Conservation (phyloP, 2,329 filamentous ascomycete species). For the Ploettnerulaceae sp. region DNA sequence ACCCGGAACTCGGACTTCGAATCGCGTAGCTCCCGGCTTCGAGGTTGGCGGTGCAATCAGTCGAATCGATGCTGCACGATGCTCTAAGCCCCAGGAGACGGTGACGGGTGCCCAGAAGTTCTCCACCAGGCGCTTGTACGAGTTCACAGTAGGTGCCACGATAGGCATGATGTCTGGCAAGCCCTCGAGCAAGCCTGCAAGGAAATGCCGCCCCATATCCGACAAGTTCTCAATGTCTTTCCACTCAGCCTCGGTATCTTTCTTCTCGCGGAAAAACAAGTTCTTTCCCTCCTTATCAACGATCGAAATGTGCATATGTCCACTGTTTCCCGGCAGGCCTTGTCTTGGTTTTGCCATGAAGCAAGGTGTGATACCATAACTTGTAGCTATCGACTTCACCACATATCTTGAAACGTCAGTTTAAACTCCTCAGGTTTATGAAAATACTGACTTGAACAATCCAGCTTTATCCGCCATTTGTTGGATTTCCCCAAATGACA, state of each 20-base stretch:
- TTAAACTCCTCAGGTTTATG: not conserved
- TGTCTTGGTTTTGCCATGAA: slow-evolving; percentile 98
- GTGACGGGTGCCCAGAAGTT: slow-evolving; percentile 99
- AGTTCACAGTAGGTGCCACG: slow-evolving; percentile 91
- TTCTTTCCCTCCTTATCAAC: slow-evolving; percentile 79
- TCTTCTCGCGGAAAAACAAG: slow-evolving; percentile 67
- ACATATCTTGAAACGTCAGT: slow-evolving; percentile 52
- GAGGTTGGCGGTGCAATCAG: slow-evolving; percentile 84
- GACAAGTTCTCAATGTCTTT: slow-evolving; percentile 75
- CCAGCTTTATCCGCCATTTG: slow-evolving; percentile 89
- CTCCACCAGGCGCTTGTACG: slow-evolving; percentile 95
- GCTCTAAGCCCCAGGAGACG: slow-evolving; percentile 94
- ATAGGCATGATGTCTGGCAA: slow-evolving; percentile 95
- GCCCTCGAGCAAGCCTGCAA: slow-evolving; percentile 83
- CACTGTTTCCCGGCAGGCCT: slow-evolving; percentile 88
- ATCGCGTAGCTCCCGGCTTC: slow-evolving; percentile 79
- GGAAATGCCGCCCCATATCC: slow-evolving; percentile 85
- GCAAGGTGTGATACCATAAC: slow-evolving; percentile 88
- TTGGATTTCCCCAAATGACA: slow-evolving; percentile 83
- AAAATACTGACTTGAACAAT: slow-evolving; percentile 71
- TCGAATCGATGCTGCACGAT: slow-evolving; percentile 85
- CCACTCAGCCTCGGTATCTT: slow-evolving; percentile 67
- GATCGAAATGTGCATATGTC: slow-evolving; percentile 91
- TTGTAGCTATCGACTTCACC: slow-evolving; percentile 81
- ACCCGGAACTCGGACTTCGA: slow-evolving; percentile 91